Conservation (phyloP, 202 grass and related monocot species). For the Zizania palustris region DNA sequence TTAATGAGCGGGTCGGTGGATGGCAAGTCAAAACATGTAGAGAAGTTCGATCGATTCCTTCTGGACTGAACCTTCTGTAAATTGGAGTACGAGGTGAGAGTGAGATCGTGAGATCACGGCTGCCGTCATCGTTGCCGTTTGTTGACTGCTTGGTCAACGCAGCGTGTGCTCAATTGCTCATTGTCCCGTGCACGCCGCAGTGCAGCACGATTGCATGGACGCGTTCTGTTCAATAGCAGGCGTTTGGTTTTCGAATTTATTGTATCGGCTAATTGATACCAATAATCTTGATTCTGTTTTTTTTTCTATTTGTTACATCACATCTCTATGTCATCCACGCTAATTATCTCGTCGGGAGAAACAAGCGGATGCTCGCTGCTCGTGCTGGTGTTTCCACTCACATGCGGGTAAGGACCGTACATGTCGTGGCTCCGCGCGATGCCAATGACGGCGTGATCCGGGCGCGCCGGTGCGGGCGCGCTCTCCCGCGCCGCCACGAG, state of each 20-base stretch:
- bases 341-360: slow-evolving; percentile 31
- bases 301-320: slow-evolving; percentile 33
- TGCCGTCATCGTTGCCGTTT: background rate
- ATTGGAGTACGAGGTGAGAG: no score
- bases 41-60: background rate
- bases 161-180: background rate
- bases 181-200: background rate
- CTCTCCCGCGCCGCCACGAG: slow-evolving; percentile 48
- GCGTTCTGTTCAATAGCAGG: no score
- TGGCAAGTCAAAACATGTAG: background rate
- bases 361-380: background rate
- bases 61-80: background rate
- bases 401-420: background rate
- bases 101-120: background rate
- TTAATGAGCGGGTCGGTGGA: no score
- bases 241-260: background rate
- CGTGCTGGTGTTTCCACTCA: background rate
- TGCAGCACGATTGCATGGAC: no score
- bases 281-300: background rate
- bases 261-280: background rate
- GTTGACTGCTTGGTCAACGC: background rate
- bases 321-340: slow-evolving; percentile 59
- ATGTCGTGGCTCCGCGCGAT: background rate
- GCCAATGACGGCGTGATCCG: background rate
- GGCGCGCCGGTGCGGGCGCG: background rate